phyloP scores from a whole-genome alignment of 495 filamentous ascomycete genomes.

The Acidomyces sp. region DNA sequence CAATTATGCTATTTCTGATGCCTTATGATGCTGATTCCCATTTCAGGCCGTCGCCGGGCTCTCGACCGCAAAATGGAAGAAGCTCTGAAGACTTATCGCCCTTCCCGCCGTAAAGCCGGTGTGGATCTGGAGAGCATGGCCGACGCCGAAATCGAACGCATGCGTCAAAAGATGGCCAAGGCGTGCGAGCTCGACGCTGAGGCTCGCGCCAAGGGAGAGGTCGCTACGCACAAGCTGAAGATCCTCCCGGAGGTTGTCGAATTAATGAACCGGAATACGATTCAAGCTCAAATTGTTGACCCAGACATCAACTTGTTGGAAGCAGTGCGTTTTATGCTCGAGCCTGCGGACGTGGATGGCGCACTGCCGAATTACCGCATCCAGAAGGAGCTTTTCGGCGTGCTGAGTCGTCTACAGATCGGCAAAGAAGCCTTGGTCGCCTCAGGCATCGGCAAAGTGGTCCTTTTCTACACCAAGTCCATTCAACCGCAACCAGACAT shows the following conservation, averaged over 20 bases:
- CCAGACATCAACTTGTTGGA: constrained; percentile 90
- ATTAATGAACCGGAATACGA: constrained; percentile 74
- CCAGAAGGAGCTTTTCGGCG: constrained; percentile 81
- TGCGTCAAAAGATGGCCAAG: constrained; percentile 82
- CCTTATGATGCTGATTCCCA: constrained; percentile 1
- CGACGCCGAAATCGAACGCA: constrained; percentile 76
- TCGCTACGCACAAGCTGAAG: constrained; percentile 83
- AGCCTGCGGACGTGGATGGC: constrained; percentile 76
- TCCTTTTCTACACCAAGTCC: constrained; percentile 91
- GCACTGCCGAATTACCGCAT: constrained; percentile 91
- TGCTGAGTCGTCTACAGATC: constrained; percentile 66
- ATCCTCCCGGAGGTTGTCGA: constrained; percentile 86
- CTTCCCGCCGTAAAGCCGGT: constrained; percentile 45
- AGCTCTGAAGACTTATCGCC: constrained; percentile 61
- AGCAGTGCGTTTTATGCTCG: constrained; percentile 91
- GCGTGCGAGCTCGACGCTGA: constrained; percentile 77
- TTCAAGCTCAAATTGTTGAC: constrained; percentile 71
- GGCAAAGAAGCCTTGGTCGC: constrained; percentile 79
- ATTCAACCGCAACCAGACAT: constrained; percentile 72
- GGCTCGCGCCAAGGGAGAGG: constrained; percentile 59
- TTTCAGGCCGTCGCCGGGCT: constrained; percentile 53
- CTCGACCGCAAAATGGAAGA: constrained; percentile 79
- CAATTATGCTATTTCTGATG: not conserved
- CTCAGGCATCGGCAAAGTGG: constrained; percentile 88
- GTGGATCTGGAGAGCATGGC: constrained; percentile 71